Base-by-base conservation (phyloP, 2,329 filamentous ascomycete genomes). In the Phyllosticta capitalensis region DNA sequence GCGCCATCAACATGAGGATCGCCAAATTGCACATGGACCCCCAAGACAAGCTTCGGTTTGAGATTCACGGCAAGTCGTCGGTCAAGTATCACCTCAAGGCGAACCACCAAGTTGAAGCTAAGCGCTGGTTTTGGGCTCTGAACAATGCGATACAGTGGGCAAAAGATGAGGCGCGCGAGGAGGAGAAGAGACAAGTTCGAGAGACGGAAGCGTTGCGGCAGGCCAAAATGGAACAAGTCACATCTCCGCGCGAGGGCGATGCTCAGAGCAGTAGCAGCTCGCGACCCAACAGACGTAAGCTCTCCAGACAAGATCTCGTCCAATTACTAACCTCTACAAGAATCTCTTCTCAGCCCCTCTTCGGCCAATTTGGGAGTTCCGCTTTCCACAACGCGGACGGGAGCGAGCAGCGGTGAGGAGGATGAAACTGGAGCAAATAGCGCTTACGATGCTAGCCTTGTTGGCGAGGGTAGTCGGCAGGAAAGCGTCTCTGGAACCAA, bases 81-180 rank as follows among this genome's bases (percentile, higher is more conserved):
- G 94, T 99, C 71, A 99, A 96, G 75, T 99, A 99, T 72, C 92
- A 95, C 54, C 81, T 99, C 57, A 97, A 96, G 73, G 94, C 94
- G 0, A 99, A 99, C 68, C 94, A 99, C 74, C 89, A 96, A 69
- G 92, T 97, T 26, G 94, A 99, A 73, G 92, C 94, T 5, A 99
- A 99, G 75, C 84, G 94, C 59, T 99, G 94, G 94, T 99, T 95
- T 74, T 99, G 94, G 94, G 90, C 94, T 0, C 79, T 99, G 63
- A 99, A 99, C 76, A 99, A 99, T 71, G 92, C 94, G 5, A 99
- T 99, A 55, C 94, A 97, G 71, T 97, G 90, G 88, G 87, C 90
- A 63, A 99, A 99, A 73, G 94, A 99, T 68, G 94, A 97, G 75
- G 92, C 90, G 7, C 92, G 88, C 66, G 90, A 95, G 71, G 92